phyloP scores from a whole-genome alignment of 148 eudicot genomes.

The Heliosperma pusillum region DNA sequence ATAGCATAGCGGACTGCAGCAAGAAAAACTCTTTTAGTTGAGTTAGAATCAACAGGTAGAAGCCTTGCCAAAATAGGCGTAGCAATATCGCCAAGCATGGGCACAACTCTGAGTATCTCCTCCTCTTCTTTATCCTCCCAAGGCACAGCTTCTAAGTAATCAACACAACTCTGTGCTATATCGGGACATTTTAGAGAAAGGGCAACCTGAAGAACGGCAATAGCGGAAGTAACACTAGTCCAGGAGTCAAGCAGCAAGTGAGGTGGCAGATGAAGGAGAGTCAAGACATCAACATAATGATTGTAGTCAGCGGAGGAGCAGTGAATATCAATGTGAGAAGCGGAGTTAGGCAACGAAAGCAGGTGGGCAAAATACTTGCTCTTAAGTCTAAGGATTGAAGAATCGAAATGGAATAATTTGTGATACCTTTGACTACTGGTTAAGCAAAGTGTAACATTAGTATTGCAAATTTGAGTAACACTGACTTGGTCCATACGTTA shows the following conservation, averaged over 20 bases:
- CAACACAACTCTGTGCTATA: conserved; percentile 45
- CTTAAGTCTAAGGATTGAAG: conserved; percentile 39
- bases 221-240: conserved; percentile 52
- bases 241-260: conserved; percentile 49
- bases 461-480: too few species aligned
- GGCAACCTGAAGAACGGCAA: conserved; percentile 66
- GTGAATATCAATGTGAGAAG: conserved; percentile 41
- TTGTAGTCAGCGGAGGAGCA: conserved; percentile 48
- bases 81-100: conserved; percentile 53
- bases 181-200: conserved; percentile 44
- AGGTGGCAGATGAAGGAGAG: conserved; percentile 40
- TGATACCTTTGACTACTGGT: conserved; percentile 42
- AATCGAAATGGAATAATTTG: conserved; percentile 39
- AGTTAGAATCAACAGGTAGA: conserved; percentile 44
- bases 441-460: conserved; percentile 40
- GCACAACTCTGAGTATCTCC: conserved; percentile 42
- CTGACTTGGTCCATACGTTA: background rate
- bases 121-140: conserved; percentile 82
- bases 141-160: conserved; percentile 71
- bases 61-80: conserved; percentile 62
- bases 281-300: conserved; percentile 50
- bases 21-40: conserved; percentile 58
- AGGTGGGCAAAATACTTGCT: conserved; percentile 52
- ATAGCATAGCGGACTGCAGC: conserved; percentile 81
- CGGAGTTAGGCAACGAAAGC: conserved; percentile 27